A percentile compares a stretch with the other conserved stretches of the same genome.
These are phyloP conservation scores for Metschnikowia hibisci DNA, from an alignment of 805 yeast genomes.

Conservation along the genomic window DNA sequence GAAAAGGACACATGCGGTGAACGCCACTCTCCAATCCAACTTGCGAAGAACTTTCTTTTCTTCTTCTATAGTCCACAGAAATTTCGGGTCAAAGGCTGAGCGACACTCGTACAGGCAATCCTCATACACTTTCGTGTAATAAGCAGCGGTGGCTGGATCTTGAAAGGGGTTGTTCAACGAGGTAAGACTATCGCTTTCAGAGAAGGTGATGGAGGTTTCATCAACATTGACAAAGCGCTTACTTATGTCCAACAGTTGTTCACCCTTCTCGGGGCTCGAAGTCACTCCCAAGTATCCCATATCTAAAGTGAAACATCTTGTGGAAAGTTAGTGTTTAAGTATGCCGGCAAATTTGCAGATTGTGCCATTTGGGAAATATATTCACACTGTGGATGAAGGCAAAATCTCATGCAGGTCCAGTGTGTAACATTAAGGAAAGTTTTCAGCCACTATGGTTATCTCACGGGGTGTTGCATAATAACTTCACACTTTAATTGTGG, in stretches of 20 bases:
- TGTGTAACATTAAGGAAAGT: no score
- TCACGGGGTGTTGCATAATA: no score
- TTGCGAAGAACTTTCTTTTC: conserved; percentile 48
- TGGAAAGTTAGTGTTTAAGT: not conserved
- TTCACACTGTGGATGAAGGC: conserved; percentile 1
- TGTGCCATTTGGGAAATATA: not conserved
- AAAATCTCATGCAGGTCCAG: no score
- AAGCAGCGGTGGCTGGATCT: conserved; percentile 46
- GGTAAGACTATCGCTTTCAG: conserved; percentile 14
- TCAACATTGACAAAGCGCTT: not conserved
- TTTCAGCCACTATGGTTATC: no score
- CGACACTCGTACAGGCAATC: conserved; percentile 51
- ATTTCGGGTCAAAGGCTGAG: conserved; percentile 52
- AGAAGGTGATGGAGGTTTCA: conserved; percentile 1
- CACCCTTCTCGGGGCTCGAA: not conserved
- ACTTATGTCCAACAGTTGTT: not conserved
- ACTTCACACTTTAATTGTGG: no score
- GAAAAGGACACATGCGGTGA: conserved; percentile 59
- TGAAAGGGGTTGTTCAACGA: conserved; percentile 21
- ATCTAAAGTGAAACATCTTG: not conserved
- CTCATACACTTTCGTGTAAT: conserved; percentile 46
- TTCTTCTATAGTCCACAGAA: conserved; percentile 50
- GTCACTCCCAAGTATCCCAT: conserved; percentile 3
- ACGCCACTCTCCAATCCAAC: conserved; percentile 52
- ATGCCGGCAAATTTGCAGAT: not conserved